Conservation (phyloP, 768 basidiomycete genomes). For the Artomyces pyxidatus region DNA sequence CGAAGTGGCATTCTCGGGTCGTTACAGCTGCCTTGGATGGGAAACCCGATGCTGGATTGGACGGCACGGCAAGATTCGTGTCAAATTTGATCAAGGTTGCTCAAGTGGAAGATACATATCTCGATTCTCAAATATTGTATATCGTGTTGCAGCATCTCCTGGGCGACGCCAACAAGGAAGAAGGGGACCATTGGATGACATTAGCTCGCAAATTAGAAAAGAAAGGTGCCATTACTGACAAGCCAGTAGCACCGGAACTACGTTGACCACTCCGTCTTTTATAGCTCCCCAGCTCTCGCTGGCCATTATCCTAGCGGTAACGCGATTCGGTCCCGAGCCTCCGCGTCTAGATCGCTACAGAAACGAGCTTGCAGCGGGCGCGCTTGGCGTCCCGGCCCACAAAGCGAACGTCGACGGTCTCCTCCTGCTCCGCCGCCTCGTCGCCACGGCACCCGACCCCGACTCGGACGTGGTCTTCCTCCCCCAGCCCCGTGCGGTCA, state of each 20-base stretch:
- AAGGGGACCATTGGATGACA: constrained; percentile 72
- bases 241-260: not conserved
- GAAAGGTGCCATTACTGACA: constrained; percentile 36
- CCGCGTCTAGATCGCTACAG: constrained; percentile 70
- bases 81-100: constrained; percentile 25
- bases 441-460: constrained; percentile 63
- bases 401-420: constrained; percentile 69
- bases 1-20: constrained; percentile 42
- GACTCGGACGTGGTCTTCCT: constrained; percentile 81
- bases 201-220: constrained; percentile 60
- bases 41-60: constrained; percentile 15
- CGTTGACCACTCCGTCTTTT: not conserved
- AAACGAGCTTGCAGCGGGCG: constrained; percentile 81
- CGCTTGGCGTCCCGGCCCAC: constrained; percentile 55
- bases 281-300: constrained; percentile 66
- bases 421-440: constrained; percentile 56
- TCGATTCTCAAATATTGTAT: constrained; percentile 54
- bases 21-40: constrained; percentile 28
- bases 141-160: constrained; percentile 53
- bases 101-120: constrained; percentile 34
- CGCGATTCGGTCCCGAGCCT: constrained; percentile 57
- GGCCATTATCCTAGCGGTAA: constrained; percentile 55
- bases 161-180: constrained; percentile 47
- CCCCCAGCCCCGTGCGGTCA: constrained; percentile 77
- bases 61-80: constrained; percentile 25